Conservation (phyloP, 345 rosid species). For the Bruguiera gymnorhiza region DNA sequence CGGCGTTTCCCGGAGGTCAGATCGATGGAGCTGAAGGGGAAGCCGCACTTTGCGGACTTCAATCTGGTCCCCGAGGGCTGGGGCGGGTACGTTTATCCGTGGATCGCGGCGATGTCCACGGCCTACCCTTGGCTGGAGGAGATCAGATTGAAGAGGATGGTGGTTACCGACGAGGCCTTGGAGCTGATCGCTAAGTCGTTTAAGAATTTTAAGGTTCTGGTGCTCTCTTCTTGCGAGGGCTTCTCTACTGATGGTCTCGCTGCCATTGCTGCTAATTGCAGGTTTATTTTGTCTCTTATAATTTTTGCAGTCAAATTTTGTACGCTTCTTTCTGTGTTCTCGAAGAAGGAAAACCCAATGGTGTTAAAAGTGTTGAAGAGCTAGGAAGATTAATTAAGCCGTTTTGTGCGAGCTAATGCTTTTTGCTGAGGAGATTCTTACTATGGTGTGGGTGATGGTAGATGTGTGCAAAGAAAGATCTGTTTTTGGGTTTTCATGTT, state of each 20-base stretch:
- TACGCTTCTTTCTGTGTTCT: neutral
- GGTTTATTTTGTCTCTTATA: conserved; percentile 32
- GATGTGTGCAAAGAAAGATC: conserved; percentile 13
- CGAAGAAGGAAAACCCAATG: neutral
- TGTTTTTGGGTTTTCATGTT: neutral
- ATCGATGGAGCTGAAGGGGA: conserved; percentile 84
- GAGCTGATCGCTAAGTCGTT: conserved; percentile 74
- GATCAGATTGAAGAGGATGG: conserved; percentile 87
- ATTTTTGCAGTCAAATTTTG: neutral
- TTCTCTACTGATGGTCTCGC: conserved; percentile 94
- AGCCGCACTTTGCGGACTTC: conserved; percentile 96
- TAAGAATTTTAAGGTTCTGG: conserved; percentile 68
- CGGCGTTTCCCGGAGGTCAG: conserved; percentile 72
- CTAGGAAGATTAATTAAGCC: too few species aligned
- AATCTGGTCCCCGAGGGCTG: conserved; percentile 90
- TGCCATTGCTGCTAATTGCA: conserved; percentile 89
- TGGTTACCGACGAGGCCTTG: conserved; percentile 73
- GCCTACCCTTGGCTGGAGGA: conserved; percentile 67
- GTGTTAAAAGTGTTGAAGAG: too few species aligned
- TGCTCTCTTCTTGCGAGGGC: conserved; percentile 79
- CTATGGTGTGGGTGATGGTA: neutral
- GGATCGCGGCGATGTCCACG: conserved; percentile 59
- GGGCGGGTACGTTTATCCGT: conserved; percentile 81
- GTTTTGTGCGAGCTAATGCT: neutral
- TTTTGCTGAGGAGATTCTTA: neutral